Percentiles rank a stretch among this genome's conserved stretches.
These are phyloP conservation scores for Collariella sp. DNA, from an alignment of 495 filamentous ascomycete genomes.

Conservation along the genomic window DNA sequence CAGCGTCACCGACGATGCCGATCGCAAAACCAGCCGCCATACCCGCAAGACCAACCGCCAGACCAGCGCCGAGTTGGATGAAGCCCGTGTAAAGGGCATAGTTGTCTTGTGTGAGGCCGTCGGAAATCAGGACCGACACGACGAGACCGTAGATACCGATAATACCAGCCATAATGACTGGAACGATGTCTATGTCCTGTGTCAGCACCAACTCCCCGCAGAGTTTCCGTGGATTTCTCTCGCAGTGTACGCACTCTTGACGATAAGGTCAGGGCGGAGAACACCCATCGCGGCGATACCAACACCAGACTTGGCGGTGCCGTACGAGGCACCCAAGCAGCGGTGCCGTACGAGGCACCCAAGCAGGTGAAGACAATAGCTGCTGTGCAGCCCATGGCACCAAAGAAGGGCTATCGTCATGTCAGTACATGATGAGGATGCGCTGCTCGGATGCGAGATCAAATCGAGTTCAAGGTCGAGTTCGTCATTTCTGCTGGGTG, in stretches of 20 bases:
- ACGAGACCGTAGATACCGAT: slow-evolving; percentile 99
- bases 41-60: slow-evolving; percentile 93
- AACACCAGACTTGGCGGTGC: slow-evolving; percentile 98
- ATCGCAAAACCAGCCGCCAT: slow-evolving; percentile 98
- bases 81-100: slow-evolving; percentile 82
- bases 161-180: slow-evolving; percentile 99
- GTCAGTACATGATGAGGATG: slow-evolving; percentile 4
- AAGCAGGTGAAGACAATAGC: slow-evolving; percentile 99
- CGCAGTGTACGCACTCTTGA: slow-evolving; percentile 68
- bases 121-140: slow-evolving; percentile 95
- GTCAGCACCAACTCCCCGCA: slow-evolving; percentile 10
- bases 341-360: slow-evolving; percentile 95
- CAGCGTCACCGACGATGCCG: slow-evolving; percentile 97
- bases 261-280: slow-evolving; percentile 92
- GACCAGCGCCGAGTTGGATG: slow-evolving; percentile 95
- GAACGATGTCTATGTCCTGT: slow-evolving; percentile 72
- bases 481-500: slow-evolving; percentile 5
- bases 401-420: slow-evolving; percentile 80
- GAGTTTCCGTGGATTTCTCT: background rate
- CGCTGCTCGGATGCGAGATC: slow-evolving; percentile 3
- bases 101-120: slow-evolving; percentile 70
- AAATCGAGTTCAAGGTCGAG: slow-evolving; percentile 5
- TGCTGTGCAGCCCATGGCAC: slow-evolving; percentile 96
- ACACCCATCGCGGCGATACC: slow-evolving; percentile 98
- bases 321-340: slow-evolving; percentile 96